Conservation (phyloP, 208 protist species). For the Trypanosoma theileri region DNA sequence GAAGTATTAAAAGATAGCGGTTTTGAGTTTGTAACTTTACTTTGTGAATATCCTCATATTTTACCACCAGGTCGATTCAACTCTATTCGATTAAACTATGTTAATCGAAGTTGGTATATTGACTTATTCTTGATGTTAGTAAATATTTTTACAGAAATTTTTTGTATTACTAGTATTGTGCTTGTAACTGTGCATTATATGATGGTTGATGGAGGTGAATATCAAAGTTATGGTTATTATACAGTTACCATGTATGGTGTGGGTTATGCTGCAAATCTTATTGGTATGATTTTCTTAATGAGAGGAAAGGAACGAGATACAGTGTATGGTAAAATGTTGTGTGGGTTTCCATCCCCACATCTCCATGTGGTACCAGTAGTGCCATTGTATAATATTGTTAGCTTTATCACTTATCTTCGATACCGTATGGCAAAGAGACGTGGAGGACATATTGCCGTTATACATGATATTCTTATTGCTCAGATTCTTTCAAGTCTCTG, state of each 20-base stretch:
- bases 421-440: constrained; percentile 20
- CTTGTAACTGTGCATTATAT: constrained; percentile 53
- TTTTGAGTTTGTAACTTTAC: constrained; percentile 78
- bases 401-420: constrained; percentile 44
- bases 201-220: constrained; percentile 4
- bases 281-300: constrained; percentile 63
- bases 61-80: constrained; percentile 37
- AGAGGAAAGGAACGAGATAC: constrained; percentile 44
- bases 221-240: constrained; percentile 60
- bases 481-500: constrained; percentile 51
- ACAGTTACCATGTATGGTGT: constrained; percentile 63
- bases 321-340: constrained; percentile 39
- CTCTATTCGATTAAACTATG: constrained; percentile 52
- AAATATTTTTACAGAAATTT: constrained; percentile 29
- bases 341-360: constrained; percentile 56
- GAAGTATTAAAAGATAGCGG: constrained; percentile 63
- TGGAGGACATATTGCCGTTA: constrained; percentile 34
- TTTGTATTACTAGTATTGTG: constrained; percentile 38
- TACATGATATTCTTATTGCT: constrained; percentile 64
- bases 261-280: constrained; percentile 65
- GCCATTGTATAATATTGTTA: constrained; percentile 70
- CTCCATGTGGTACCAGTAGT: constrained; percentile 58
- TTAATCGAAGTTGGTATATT: constrained; percentile 30
- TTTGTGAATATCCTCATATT: constrained; percentile 68
- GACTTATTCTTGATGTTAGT: constrained; percentile 56